phyloP scores from a whole-genome alignment of 306 rosid genomes.

The Pyrus betulifolia region DNA sequence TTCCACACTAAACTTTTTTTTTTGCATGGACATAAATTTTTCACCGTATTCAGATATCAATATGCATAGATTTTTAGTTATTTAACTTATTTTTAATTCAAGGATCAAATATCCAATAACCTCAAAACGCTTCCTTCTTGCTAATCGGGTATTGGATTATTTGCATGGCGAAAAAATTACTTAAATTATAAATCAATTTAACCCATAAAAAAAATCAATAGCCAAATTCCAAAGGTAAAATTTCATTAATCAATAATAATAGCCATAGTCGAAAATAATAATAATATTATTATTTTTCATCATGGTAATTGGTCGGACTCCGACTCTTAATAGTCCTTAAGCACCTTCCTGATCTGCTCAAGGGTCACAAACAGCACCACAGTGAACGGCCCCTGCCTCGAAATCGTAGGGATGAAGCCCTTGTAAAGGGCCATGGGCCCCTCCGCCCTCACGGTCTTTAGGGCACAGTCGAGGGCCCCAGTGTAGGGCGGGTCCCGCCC shows the following conservation, averaged over 20 bases:
- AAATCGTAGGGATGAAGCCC: constrained; percentile 77
- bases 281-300: not conserved
- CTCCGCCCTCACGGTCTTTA: constrained; percentile 66
- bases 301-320: not conserved
- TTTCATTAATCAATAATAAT: not conserved
- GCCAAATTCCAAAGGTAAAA: not conserved
- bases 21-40: too few relatives aligned
- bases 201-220: not conserved
- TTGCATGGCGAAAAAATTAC: too few relatives aligned
- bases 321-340: constrained; percentile 34
- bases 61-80: too few relatives aligned
- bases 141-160: too few relatives aligned
- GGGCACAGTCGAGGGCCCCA: constrained; percentile 75
- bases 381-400: constrained; percentile 84
- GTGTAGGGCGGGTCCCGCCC: constrained; percentile 44
- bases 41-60: too few relatives aligned
- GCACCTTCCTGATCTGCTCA: constrained; percentile 68
- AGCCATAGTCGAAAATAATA: not conserved
- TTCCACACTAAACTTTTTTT: too few relatives aligned
- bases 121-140: too few relatives aligned
- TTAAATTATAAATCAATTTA: too few relatives aligned
- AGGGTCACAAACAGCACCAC: constrained; percentile 82
- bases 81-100: too few relatives aligned
- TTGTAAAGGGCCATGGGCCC: constrained; percentile 80
- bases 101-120: too few relatives aligned